Conservation (phyloP, 1,284 basidiomycete genomes). For the Omphalotus olearius region DNA sequence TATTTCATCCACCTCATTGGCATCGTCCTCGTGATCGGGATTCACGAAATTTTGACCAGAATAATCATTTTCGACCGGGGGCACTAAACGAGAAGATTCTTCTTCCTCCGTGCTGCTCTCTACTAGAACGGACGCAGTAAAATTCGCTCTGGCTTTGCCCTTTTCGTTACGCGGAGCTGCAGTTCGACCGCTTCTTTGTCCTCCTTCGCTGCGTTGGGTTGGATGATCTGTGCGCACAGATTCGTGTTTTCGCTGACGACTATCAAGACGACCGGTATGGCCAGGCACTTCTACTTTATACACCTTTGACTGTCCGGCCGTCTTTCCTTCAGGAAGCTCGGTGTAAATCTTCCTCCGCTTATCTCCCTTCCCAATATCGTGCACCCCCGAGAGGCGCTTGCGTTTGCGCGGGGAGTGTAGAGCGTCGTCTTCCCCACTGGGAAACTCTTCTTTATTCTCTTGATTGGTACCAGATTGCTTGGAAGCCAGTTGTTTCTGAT, state of each 20-base stretch:
- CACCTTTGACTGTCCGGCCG: background rate
- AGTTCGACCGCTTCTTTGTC: background rate
- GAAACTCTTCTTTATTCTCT: too few species aligned
- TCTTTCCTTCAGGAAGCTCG: background rate
- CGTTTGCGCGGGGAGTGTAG: background rate
- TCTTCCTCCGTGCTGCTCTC: background rate
- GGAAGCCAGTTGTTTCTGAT: slow-evolving; percentile 1
- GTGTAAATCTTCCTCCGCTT: background rate
- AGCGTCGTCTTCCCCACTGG: background rate
- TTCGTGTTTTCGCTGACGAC: background rate
- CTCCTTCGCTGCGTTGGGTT: background rate
- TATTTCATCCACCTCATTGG: background rate
- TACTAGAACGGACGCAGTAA: too few species aligned
- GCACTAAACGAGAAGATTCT: background rate
- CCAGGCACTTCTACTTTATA: background rate
- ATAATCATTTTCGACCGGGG: background rate
- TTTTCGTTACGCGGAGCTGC: too few species aligned
- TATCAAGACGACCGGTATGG: background rate
- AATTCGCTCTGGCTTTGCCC: too few species aligned
- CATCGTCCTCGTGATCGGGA: background rate
- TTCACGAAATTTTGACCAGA: background rate
- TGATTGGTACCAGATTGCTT: background rate
- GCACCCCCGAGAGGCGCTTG: background rate
- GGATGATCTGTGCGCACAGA: background rate
- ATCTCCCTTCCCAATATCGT: background rate